These are phyloP conservation scores for Suillus occidentalis DNA, from an alignment of 768 basidiomycete species.

Conservation along the genomic window DNA sequence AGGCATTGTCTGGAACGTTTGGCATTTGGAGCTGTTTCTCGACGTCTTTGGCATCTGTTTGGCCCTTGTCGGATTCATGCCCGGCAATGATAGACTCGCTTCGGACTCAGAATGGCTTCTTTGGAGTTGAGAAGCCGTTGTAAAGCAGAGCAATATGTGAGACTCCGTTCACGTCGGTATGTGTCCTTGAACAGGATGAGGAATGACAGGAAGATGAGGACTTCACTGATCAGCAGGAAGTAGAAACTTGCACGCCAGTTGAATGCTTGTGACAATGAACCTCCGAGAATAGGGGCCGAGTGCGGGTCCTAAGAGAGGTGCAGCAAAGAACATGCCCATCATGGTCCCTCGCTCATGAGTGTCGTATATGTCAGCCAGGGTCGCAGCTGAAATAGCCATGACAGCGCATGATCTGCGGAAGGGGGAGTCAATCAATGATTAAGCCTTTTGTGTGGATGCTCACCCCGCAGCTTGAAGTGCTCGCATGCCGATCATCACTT, in stretches of 20 bases:
- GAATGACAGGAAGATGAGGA: constrained; percentile 54
- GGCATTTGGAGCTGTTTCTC: constrained; percentile 20
- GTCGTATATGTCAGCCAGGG: constrained; percentile 77
- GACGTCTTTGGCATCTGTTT: constrained; percentile 14
- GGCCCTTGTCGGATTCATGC: constrained; percentile 12
- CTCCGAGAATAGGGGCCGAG: constrained; percentile 77
- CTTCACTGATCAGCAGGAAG: constrained; percentile 69
- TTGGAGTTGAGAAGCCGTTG: constrained; percentile 38
- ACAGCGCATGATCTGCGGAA: constrained; percentile 58
- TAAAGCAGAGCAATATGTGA: constrained; percentile 72
- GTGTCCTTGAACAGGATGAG: constrained; percentile 76
- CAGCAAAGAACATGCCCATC: constrained; percentile 81
- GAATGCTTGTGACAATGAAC: constrained; percentile 61
- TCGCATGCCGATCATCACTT: constrained; percentile 64
- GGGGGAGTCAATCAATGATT: neutral
- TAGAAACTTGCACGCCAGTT: constrained; percentile 84
- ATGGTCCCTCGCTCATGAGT: constrained; percentile 70
- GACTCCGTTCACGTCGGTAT: constrained; percentile 78
- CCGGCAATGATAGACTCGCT: constrained; percentile 17
- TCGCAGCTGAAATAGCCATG: constrained; percentile 71
- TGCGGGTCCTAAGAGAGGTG: constrained; percentile 73
- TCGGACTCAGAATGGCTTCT: constrained; percentile 19
- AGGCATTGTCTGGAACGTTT: constrained; percentile 25
- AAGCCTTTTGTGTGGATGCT: constrained; percentile 14
- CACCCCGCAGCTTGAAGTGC: constrained; percentile 65